Conservation (phyloP, 2,329 filamentous ascomycete genomes). For the Xylariaceae sp. region DNA sequence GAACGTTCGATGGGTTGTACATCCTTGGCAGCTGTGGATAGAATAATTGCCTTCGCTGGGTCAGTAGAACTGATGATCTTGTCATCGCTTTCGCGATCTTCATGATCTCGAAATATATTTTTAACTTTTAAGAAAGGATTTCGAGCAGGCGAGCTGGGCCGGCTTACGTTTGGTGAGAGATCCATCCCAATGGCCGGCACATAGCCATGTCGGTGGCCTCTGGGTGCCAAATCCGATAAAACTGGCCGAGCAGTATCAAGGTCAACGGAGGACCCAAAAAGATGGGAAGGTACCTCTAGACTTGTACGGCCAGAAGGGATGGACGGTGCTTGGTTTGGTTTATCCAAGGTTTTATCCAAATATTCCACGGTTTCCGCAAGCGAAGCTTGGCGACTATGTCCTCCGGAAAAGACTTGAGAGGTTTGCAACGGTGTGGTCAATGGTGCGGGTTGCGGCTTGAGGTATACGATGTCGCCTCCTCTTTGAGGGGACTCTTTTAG, state of each 20-base stretch:
- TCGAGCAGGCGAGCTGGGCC: slow-evolving; percentile 59
- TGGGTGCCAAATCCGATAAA: slow-evolving; percentile 49
- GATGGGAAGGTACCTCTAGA: slow-evolving; percentile 45
- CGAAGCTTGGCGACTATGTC: slow-evolving; percentile 20
- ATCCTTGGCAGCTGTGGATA: slow-evolving; percentile 31
- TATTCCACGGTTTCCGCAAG: slow-evolving; percentile 22
- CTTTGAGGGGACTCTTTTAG: slow-evolving; percentile 32
- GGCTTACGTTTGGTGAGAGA: slow-evolving; percentile 59
- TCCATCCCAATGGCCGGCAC: slow-evolving; percentile 60
- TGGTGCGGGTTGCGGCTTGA: slow-evolving; percentile 33
- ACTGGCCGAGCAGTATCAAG: slow-evolving; percentile 45
- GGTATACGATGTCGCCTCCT: slow-evolving; percentile 33
- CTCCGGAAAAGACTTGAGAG: slow-evolving; percentile 16
- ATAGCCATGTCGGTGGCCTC: slow-evolving; percentile 43
- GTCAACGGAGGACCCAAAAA: slow-evolving; percentile 40
- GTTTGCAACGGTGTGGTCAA: slow-evolving; percentile 31
- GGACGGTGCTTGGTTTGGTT: slow-evolving; percentile 30
- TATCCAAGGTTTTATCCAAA: slow-evolving; percentile 13
- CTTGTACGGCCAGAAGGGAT: slow-evolving; percentile 40
- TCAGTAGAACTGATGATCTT: slow-evolving; percentile 31
- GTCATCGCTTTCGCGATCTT: slow-evolving; percentile 38
- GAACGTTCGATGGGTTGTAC: slow-evolving; percentile 29
- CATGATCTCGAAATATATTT: slow-evolving; percentile 50
- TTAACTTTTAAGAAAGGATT: slow-evolving; percentile 56
- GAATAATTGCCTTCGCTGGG: slow-evolving; percentile 24